phyloP scores from a whole-genome alignment of 2,329 filamentous ascomycete species.

The Colletotrichum lupini region DNA sequence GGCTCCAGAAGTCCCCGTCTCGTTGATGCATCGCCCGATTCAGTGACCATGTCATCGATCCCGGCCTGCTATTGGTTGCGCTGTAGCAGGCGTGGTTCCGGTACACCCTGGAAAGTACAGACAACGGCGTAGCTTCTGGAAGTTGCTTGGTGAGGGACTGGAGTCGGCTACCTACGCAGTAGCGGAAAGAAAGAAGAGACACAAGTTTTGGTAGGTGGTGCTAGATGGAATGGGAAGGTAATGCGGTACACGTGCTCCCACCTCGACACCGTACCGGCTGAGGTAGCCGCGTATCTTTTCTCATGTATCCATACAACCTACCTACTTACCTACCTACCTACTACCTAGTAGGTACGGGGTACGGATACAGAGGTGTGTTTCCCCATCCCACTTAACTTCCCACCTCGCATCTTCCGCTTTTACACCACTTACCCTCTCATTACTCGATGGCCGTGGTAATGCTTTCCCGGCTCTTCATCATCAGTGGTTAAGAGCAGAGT shows the following conservation, averaged over 20 bases:
- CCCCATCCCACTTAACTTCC: slow-evolving; percentile 2
- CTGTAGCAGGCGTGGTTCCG: background rate
- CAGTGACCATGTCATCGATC: slow-evolving; percentile 24
- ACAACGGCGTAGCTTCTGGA: background rate
- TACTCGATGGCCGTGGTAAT: slow-evolving; percentile 3
- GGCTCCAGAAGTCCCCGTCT: slow-evolving; percentile 8
- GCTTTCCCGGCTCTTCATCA: background rate
- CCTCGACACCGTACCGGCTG: slow-evolving; percentile 9
- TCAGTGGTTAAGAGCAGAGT: background rate
- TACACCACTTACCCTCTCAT: background rate
- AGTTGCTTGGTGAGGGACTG: background rate
- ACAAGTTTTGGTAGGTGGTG: background rate
- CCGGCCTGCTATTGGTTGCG: background rate
- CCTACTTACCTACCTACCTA: background rate
- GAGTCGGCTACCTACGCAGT: background rate
- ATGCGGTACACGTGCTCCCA: slow-evolving; percentile 27
- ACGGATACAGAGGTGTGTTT: background rate
- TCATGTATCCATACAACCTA: background rate
- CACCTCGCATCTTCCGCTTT: background rate
- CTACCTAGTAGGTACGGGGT: background rate
- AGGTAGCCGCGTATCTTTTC: slow-evolving; percentile 9
- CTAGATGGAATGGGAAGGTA: background rate
- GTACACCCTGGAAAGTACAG: background rate
- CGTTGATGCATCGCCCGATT: slow-evolving; percentile 25
- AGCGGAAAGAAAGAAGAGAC: background rate